A percentile compares a stretch with the other conserved stretches of the same genome.
These are phyloP conservation scores for Macadamia integrifolia DNA, from an alignment of 164 flowering plant genomes.

Conservation along the genomic window DNA sequence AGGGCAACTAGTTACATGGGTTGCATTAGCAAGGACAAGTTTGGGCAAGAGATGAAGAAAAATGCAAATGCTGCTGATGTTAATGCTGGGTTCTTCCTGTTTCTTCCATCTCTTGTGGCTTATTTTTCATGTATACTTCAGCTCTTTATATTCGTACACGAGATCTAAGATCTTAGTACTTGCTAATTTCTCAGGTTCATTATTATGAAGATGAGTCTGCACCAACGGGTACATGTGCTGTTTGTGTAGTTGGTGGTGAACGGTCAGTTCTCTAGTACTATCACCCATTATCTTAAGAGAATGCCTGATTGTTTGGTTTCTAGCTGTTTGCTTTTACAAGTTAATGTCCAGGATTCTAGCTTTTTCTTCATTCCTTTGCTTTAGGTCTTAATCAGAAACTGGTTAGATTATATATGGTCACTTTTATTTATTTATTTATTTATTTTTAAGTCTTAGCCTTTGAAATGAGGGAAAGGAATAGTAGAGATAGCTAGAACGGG, in stretches of 20 bases:
- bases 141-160: no score
- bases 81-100: constrained; percentile 41
- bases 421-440: no score
- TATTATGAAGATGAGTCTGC: constrained; percentile 81
- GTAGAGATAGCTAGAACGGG: no score
- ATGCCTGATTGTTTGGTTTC: no score
- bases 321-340: no score
- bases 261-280: constrained; percentile 44
- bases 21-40: constrained; percentile 92
- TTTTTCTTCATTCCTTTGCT: no score
- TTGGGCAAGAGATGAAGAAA: constrained; percentile 95
- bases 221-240: constrained; percentile 95
- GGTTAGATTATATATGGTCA: no score
- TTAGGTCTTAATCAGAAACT: no score
- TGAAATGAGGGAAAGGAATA: no score
- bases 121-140: neutral
- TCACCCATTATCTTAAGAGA: neutral
- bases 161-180: neutral
- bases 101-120: neutral
- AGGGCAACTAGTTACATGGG: constrained; percentile 94
- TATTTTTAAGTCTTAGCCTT: no score
- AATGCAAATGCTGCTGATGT: constrained; percentile 68
- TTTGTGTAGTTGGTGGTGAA: constrained; percentile 94
- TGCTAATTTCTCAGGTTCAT: constrained; percentile 48
- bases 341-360: no score